Evolutionary conservation across 2,329 filamentous ascomycete genomes (phyloP), one percentile per base, ranked within the genome.

Genomic region (Cryphonectria nitschkei): DNA sequence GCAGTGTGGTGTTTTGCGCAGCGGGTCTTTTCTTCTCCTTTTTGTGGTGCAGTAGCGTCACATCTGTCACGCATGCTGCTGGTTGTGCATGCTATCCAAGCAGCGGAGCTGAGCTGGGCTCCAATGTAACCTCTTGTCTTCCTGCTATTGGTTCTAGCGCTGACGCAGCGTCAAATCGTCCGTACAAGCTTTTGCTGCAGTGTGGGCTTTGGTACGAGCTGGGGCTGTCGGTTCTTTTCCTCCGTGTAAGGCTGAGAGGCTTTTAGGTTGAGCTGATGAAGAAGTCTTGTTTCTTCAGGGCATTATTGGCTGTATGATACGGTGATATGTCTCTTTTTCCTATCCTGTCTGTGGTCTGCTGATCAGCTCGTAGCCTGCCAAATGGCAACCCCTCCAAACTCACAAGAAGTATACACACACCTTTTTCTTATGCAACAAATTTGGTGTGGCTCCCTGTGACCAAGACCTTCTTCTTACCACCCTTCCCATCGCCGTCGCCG

Each of bases 391-490:
- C 37, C 37, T 39, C 37, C 9, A 39, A 39, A 39, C 37, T 39
- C 11, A 39, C 37, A 39, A 11, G 9, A 34, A 34, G 34, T 14
- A 46, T 16, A 46, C 43, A 22, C 61, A 29, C 61, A 63, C 19
- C 19, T 39, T 26, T 29, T 46, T 13, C 22, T 26, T 34, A 73
- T 1, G 71, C 71, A 26, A 73, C 69, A 41, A 69, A 74, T 68
- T 74, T 74, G 34, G 73, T 72, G 37, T 74, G 73, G 63, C 72
- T 74, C 11, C 72, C 73, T 19, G 73, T 74, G 19, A 72, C 65
- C 52, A 74, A 22, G 19, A 74, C 70, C 60, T 68, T 69, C 62
- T 68, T 69, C 62, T 63, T 70, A 29, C 68, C 70, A 22, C 56
- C 63, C 46, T 54, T 69, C 4, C 68, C 67, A 13, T 72, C 69